phyloP scores from a whole-genome alignment of 169 alveolate species.

The Prorocentrum cordatum region DNA sequence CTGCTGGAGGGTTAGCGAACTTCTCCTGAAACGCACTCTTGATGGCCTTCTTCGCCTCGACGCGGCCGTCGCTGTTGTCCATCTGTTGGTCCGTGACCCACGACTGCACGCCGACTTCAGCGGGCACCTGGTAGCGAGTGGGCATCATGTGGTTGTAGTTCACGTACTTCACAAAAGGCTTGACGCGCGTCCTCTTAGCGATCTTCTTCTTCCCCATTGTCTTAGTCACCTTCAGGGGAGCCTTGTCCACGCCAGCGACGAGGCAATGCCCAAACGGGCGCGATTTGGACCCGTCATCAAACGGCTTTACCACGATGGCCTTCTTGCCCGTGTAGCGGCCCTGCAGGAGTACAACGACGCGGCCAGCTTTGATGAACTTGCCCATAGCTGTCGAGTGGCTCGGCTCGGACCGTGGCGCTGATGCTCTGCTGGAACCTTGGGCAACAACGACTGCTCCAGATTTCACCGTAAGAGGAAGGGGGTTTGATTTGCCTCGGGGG shows the following conservation, averaged over 20 bases:
- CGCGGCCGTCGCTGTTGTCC: constrained; percentile 62
- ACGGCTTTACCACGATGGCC: constrained; percentile 91
- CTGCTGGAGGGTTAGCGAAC: constrained; percentile 69
- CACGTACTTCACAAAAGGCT: constrained; percentile 93
- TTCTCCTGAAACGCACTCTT: constrained; percentile 68
- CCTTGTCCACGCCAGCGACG: constrained; percentile 58
- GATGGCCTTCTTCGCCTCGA: constrained; percentile 70
- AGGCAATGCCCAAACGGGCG: constrained; percentile 60
- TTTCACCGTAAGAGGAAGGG: too few species aligned
- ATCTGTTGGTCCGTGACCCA: constrained; percentile 65
- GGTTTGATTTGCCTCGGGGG: too few species aligned
- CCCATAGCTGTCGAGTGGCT: too few species aligned
- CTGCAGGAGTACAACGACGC: constrained; percentile 91
- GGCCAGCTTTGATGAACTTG: constrained; percentile 82
- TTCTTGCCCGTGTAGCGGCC: constrained; percentile 99
- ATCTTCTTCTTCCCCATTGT: constrained; percentile 89
- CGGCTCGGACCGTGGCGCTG: too few species aligned
- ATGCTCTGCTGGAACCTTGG: too few species aligned
- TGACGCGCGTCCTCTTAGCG: constrained; percentile 83
- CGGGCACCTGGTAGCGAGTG: constrained; percentile 83
- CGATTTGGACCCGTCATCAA: constrained; percentile 91
- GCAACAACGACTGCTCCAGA: too few species aligned
- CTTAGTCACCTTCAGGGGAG: constrained; percentile 72
- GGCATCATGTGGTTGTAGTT: constrained; percentile 98
- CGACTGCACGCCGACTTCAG: constrained; percentile 71